Base-by-base conservation (phyloP, 352 stramenopile species). In the Globisporangium recalcitrans region DNA sequence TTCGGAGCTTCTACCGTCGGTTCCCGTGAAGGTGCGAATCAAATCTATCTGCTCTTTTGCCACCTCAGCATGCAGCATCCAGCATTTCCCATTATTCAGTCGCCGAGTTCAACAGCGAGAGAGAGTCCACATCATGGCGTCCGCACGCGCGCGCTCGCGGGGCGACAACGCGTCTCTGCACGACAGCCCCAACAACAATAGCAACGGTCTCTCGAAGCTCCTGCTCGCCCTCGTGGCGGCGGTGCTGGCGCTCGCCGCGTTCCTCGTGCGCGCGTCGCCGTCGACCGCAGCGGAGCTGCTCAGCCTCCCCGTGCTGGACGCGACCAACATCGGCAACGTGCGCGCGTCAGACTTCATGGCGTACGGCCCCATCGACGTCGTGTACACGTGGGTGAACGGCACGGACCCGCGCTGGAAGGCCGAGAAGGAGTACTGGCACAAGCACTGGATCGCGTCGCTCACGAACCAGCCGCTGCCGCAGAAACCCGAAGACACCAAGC, bases 351-450 rank as follows among this genome's bases (percentile, higher is more conserved):
- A 80, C 8, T 92, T 70, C 52, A 61, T 95, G 13, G 67, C 78
- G 4, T 95, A 95, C 64, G 84, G 82, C 0, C 82, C 88, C 16
- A 97, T 98, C 57, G 95, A 98, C 71, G 92, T 97, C 27, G 95
- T 98, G 26, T 98, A 98, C 73, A 98, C 94, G 64, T 98, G 95
- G 94, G 93, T 98, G 51, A 98, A 98, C 64, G 94, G 95, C 51
- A 96, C 88, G 13, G 95, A 98, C 59, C 91, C 95, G 11, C 74
- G 86, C 14, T 98, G 95, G 95, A 90, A 96, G 49, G 78, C 78
- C 19, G 74, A 95, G 51, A 95, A 95, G 60, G 82, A 93, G 53
- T 91, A 88, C 65, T 96, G 82, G 82, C 86, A 95, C 72, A 87
- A 89, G 64, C 82, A 91, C 68, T 95, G 86, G 86, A 90, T 93